Base-by-base conservation (phyloP, 305 asterid genomes). In the Fraxinus baroniana region DNA sequence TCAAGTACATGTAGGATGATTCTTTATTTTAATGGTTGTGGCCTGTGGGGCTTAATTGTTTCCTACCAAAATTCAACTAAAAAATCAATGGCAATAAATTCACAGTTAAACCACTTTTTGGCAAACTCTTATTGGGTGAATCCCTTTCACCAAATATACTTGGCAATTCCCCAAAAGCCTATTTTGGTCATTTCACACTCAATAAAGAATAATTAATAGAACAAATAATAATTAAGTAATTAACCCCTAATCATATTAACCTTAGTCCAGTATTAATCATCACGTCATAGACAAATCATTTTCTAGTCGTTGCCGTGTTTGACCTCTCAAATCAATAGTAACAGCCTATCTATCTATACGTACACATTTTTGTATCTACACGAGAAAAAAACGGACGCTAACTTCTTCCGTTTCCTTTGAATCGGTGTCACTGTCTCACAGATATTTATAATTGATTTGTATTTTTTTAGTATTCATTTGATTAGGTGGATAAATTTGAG, bases 241-340 rank as follows among this genome's bases (percentile, higher is more conserved):
- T 68, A 68, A 28, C 10, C 41, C 41, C 41, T 13, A 13, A 9
- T 68, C 7, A 28, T 68, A 26, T 64, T 68, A 68, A 68, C 75
- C 20, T 28, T 30, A 12, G 75, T 26, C 39, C 75, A 4, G 18
- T 85, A 70, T 83, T 85, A 73, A 84, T 84, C 88, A 84, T 82
- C 84, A 64, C 76, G 64, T 46, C 32, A 55, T 74, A 77, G 75
- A 81, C 78, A 73, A 86, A 73, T 77, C 60, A 28, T 81, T 77
- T 78, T 80, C 84, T 36, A 82, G 87, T 85, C 89, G 66, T 83
- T 82, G 89, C 87, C 91, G 91, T 85, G 91, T 89, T 84, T 89
- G 90, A 89, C 91, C 86, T 83, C 84, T 1, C 60, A 78, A 70
- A 30, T 12, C 85, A n/a, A 60, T 77, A 28, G 52, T 37, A 66